Base-by-base conservation (phyloP, 176 grass and related monocot species). In the Lolium multiflorum region DNA sequence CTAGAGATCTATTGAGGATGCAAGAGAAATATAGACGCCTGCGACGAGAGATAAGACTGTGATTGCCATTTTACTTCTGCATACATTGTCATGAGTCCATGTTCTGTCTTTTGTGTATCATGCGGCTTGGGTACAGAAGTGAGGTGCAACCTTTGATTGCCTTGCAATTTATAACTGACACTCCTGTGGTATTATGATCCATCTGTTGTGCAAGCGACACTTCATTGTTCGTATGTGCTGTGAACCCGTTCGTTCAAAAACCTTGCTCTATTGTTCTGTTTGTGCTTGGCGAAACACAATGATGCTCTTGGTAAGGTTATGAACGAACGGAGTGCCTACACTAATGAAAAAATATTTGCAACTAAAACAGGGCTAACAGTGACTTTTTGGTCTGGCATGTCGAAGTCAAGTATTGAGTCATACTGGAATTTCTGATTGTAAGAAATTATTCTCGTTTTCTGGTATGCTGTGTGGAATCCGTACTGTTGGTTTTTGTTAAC, bases 21-120 rank as follows among this genome's bases (percentile, higher is more conserved):
- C 97, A 98, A 80, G 97, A 96, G 74, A 94, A 91, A 74, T 85
- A 92, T 75, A 87, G 51, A 79, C 78, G 79, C 9, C 54, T 98
- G 65, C 78, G 79, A 3, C 83, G 90, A 85, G 78, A 81, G 46
- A 92, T 96, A 84, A 98, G 78, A 84, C 81, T 95, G 54, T 98
- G 69, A 94, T 22, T 79, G 61, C n/a, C 24, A 20, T 64, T 66
- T 58, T 8, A 3, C 16, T 39, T 57, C 48, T 61, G 0, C 25
- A n/a, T n/a, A n/a, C n/a, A 28, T 26, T 61, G 41, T 2, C 4
- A 3, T 71, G 39, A 59, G 0, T 49, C 3, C 1, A 8, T 71
- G 6, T 65, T 79, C 63, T 74, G 11, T 26, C 11, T 63, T 63
- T 63, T 8, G 74, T 72, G 78, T 35, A 56, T 74, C 68, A 52